phyloP scores from a whole-genome alignment of 1,139 yeast genomes.

The Pichia sp. region DNA sequence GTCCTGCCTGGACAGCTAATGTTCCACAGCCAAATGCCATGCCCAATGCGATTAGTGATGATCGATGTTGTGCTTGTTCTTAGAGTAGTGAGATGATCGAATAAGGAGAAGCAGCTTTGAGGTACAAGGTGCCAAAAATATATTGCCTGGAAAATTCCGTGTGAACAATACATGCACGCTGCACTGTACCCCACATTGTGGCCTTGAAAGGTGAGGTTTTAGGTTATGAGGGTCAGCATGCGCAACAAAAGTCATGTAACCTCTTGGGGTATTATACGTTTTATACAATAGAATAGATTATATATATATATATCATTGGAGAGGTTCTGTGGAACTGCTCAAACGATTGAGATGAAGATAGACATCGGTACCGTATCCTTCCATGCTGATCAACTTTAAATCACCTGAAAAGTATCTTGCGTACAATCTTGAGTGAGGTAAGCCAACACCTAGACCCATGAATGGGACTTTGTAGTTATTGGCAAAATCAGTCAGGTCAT shows the following conservation, averaged over 20 bases:
- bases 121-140: no score
- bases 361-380: conserved; percentile 92
- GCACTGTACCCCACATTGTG: no score
- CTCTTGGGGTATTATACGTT: no score
- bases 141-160: no score
- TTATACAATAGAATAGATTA: neutral
- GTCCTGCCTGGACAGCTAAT: no score
- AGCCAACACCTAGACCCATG: conserved; percentile 93
- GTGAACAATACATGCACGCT: no score
- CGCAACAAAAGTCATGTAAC: neutral
- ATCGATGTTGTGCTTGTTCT: no score
- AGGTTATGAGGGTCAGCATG: neutral
- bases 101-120: no score
- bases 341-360: conserved; percentile 71
- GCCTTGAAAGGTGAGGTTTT: no score
- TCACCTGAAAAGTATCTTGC: conserved; percentile 93
- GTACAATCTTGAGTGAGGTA: conserved; percentile 78
- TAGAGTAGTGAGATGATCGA: no score
- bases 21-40: no score
- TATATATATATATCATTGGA: conserved; percentile 15
- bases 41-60: no score
- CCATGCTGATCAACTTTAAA: conserved; percentile 80
- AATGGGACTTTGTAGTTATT: conserved; percentile 75
- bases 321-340: conserved; percentile 41
- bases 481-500: conserved; percentile 43